Evolutionary conservation across 257 asterid species (phyloP).

Genomic region (Solanum etuberosum): DNA sequence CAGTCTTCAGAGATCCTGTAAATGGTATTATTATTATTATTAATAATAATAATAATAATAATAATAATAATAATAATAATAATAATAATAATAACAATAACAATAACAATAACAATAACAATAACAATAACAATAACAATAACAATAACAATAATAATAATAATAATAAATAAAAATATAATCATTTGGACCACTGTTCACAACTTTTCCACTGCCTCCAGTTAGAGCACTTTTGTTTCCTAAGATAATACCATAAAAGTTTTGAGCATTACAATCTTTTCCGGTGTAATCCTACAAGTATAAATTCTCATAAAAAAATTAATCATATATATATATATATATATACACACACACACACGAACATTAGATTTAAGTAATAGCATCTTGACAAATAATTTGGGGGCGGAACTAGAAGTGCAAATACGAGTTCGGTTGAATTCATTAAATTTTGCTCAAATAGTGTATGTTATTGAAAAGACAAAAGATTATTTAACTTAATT

Average conservation of each 20-base stretch:
- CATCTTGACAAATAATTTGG: not conserved
- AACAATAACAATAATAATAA: too few species aligned
- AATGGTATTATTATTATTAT: too few species aligned
- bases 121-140: too few species aligned
- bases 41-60: too few species aligned
- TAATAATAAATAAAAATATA: slow-evolving; percentile 67
- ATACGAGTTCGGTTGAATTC: too few species aligned
- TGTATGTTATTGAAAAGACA: too few species aligned
- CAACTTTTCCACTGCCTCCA: slow-evolving; percentile 92
- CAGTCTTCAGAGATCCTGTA: too few species aligned
- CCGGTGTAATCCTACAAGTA: slow-evolving; percentile 68
- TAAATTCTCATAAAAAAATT: not conserved
- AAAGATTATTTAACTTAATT: not conserved
- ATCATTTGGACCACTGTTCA: slow-evolving; percentile 79
- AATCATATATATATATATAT: not conserved
- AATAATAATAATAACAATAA: too few species aligned
- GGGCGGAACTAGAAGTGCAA: rapidly evolving
- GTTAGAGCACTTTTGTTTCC: slow-evolving; percentile 60
- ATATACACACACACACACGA: too few species aligned
- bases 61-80: too few species aligned
- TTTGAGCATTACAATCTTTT: slow-evolving; percentile 47
- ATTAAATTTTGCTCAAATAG: too few species aligned
- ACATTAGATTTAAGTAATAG: not conserved
- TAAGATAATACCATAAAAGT: slow-evolving; percentile 60
- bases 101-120: too few species aligned